Evolutionary conservation across 106 monocot species (phyloP).

Genomic region (Apostasia shenzhenica): DNA sequence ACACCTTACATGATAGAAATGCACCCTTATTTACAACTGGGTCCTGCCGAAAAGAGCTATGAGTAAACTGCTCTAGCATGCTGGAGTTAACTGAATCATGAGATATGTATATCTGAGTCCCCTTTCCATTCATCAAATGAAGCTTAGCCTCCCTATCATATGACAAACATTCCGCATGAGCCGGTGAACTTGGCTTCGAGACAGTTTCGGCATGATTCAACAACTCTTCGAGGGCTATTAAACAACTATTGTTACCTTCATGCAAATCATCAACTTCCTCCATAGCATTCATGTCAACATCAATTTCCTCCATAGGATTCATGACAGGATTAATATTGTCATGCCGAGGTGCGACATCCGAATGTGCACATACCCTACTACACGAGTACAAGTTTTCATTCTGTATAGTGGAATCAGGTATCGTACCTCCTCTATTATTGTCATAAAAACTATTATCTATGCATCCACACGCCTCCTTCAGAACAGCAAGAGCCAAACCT

Average conservation of each 20-base stretch:
- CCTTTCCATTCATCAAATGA: slow-evolving; percentile 2
- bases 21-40: slow-evolving; percentile 12
- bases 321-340: not conserved
- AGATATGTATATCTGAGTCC: slow-evolving; percentile 3
- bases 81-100: slow-evolving; percentile 11
- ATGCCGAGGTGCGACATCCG: not conserved
- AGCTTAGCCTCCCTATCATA: not conserved
- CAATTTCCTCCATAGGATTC: not conserved
- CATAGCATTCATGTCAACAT: not conserved
- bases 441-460: not conserved
- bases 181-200: not conserved
- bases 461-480: not conserved
- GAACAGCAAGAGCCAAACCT: slow-evolving; percentile 9
- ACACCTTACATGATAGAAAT: slow-evolving; percentile 13
- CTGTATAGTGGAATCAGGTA: slow-evolving; percentile 4
- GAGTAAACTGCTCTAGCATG: slow-evolving; percentile 9
- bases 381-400: not conserved
- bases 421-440: not conserved
- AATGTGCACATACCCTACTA: not conserved
- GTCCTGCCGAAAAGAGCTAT: slow-evolving; percentile 14
- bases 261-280: not conserved
- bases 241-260: slow-evolving; percentile 12
- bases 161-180: slow-evolving; percentile 3
- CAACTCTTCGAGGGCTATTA: not conserved
- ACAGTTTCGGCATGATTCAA: slow-evolving; percentile 6